Base-by-base conservation (phyloP, 2,329 filamentous ascomycete species). In the Pestalotiopsis sp. region DNA sequence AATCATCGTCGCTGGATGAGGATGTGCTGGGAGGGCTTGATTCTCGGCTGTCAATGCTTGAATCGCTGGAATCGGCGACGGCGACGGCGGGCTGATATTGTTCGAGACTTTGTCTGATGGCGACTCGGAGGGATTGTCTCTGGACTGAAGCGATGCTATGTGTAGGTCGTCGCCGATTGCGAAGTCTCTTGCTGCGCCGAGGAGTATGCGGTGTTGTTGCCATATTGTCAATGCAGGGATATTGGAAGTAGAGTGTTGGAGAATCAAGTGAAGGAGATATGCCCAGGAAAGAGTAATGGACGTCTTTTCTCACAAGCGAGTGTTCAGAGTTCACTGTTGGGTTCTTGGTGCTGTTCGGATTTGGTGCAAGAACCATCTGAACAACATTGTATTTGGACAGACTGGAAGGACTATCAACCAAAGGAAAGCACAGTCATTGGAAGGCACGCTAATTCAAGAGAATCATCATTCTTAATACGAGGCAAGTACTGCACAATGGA, bases 41-140 rank as follows among this genome's bases (percentile, higher is more conserved):
- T 52, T 56, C 12, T 12, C 23, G 63, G 4, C 39, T 31, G 9
- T 20, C 7, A 3, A 20, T n/a, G 39, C 14, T 20, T 52, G 20
- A 31, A 39, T 4, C 17, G 2, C 62, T 36, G 0, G 52, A 27
- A 4, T 3, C 4, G 57, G 17, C 7, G 12, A 31, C 3, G 17
- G 36, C 20, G 27, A 38, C 58, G 4, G 11, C 2, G 23, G 65
- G 56, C 13, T 38, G 9, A 12, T 17, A 38, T 4, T 49, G 20
- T 12, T 41, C 14, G 13, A 66, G 25, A 23, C 64, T 69, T 17
- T 67, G 23, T 3, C 36, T 20, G 9, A 69, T 45, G 6, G 57
- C 67, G 13, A 69, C 57, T 13, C 64, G 67, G 23, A 69, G n/a
- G 4, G 64, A 69, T 27, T 67, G 64, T 7, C 67, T 31, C 3